A percentile compares a stretch with the other conserved stretches of the same genome.
phyloP scores from a whole-genome alignment of 352 stramenopile genomes.

The Phytophthora tubulina region DNA sequence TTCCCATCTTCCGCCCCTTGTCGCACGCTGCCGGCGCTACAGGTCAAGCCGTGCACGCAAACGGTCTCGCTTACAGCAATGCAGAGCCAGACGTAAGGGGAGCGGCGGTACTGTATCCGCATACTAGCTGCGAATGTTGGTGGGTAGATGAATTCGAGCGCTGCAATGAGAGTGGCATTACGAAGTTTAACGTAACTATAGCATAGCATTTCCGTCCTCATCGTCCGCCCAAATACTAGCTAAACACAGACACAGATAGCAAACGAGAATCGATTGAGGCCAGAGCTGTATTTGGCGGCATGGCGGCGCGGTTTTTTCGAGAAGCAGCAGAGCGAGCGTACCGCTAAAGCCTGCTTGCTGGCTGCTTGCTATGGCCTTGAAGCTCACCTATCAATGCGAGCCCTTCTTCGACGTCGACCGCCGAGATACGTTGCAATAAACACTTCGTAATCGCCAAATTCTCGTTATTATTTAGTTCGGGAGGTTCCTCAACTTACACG shows the following conservation, averaged over 20 bases:
- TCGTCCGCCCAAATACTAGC: too few relatives aligned
- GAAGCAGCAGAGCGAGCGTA: not conserved
- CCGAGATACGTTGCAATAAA: conserved; percentile 7
- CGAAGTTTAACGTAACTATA: conserved; percentile 24
- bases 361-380: conserved; percentile 2
- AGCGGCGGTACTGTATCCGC: conserved; percentile 7
- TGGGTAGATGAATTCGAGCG: not conserved
- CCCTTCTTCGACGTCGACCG: conserved; percentile 17
- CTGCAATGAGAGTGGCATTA: conserved; percentile 2
- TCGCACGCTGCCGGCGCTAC: conserved; percentile 20
- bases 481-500: not conserved
- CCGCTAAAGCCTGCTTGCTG: not conserved
- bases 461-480: conserved; percentile 13
- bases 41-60: conserved; percentile 14
- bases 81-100: conserved; percentile 17
- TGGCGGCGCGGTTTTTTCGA: not conserved
- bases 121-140: conserved; percentile 31
- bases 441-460: conserved; percentile 3
- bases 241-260: too few relatives aligned
- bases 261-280: too few relatives aligned
- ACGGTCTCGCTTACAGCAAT: conserved; percentile 9
- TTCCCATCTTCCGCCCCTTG: conserved; percentile 29
- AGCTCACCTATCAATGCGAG: conserved; percentile 21
- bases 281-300: too few relatives aligned
- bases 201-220: not conserved